A percentile compares a stretch with the other conserved stretches of the same genome.
Conservation (phyloP, 495 filamentous ascomycete genomes). For the Neurospora pannonica region DNA sequence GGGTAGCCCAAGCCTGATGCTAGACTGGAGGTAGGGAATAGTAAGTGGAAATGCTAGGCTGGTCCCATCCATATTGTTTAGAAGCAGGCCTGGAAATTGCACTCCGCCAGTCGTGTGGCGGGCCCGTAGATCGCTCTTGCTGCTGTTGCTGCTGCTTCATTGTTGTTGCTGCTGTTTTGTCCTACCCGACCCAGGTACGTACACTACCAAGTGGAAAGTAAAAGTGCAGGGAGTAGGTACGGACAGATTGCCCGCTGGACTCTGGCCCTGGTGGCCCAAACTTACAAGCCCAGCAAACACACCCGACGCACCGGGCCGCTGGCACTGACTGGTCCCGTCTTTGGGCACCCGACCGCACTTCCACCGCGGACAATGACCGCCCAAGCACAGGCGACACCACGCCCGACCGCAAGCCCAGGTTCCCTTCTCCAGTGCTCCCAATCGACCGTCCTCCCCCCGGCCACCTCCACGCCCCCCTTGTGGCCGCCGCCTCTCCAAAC, state of each 20-base stretch:
- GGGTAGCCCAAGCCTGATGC: not conserved
- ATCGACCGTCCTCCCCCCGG: not conserved
- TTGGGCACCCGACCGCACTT: not conserved
- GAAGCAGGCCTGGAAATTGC: constrained; percentile 20
- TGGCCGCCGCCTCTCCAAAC: not conserved
- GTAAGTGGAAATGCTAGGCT: not conserved
- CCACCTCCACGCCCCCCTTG: not conserved
- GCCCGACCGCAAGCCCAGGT: not conserved
- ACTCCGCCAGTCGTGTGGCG: constrained; percentile 20
- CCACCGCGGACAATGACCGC: not conserved
- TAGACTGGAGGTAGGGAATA: not conserved
- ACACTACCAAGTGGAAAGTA: not conserved
- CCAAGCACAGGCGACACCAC: not conserved
- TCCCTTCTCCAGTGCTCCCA: not conserved
- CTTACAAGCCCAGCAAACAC: not conserved
- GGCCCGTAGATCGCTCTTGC: constrained; percentile 22
- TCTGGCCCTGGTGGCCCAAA: not conserved
- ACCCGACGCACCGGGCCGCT: not conserved
- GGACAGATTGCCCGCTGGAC: not conserved
- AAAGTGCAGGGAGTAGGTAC: not conserved
- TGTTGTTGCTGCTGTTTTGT: not conserved
- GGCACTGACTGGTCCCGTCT: not conserved
- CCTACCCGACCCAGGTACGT: constrained; percentile 2
- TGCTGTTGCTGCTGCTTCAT: not conserved
- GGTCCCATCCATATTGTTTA: not conserved